These are phyloP conservation scores for Carallia brachiata DNA, from an alignment of 345 rosid genomes.

Conservation along the genomic window DNA sequence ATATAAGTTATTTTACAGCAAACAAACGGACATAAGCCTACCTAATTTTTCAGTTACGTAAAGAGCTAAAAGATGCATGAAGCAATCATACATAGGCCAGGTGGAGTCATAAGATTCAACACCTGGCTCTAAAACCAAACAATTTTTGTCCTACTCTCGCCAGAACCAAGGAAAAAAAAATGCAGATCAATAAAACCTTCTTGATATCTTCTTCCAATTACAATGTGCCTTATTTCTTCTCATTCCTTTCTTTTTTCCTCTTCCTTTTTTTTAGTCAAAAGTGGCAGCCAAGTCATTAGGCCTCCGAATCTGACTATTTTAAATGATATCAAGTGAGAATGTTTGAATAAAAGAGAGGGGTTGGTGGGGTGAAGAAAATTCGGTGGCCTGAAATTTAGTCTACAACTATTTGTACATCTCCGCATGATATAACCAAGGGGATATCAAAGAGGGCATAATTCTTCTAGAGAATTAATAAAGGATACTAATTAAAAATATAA, in stretches of 20 bases:
- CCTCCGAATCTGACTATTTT: slow-evolving; percentile 4
- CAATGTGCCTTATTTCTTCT: background rate
- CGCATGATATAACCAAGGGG: slow-evolving; percentile 16
- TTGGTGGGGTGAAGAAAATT: background rate
- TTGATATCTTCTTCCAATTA: background rate
- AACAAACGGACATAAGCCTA: too few relatives aligned
- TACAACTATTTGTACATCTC: slow-evolving; percentile 32
- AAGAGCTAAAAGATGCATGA: slow-evolving; percentile 13
- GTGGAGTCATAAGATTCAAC: slow-evolving; percentile 11
- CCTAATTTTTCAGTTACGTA: too few relatives aligned
- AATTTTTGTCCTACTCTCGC: slow-evolving; percentile 12
- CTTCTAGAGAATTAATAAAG: background rate
- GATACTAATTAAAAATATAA: background rate
- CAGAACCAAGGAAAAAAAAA: background rate
- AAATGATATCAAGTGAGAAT: background rate
- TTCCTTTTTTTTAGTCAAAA: slow-evolving; percentile 15
- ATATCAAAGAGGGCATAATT: slow-evolving; percentile 7
- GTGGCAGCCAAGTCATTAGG: slow-evolving; percentile 21
- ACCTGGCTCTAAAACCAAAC: slow-evolving; percentile 11
- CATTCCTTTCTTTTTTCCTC: background rate
- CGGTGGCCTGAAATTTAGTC: slow-evolving; percentile 20
- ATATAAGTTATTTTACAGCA: too few relatives aligned
- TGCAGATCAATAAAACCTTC: background rate
- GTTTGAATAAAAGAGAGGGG: background rate
- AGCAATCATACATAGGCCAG: slow-evolving; percentile 2